Evolutionary conservation across 202 grass and related monocot species (phyloP), one percentile per base, ranked within the genome.

Genomic region (Musa balbisiana): DNA sequence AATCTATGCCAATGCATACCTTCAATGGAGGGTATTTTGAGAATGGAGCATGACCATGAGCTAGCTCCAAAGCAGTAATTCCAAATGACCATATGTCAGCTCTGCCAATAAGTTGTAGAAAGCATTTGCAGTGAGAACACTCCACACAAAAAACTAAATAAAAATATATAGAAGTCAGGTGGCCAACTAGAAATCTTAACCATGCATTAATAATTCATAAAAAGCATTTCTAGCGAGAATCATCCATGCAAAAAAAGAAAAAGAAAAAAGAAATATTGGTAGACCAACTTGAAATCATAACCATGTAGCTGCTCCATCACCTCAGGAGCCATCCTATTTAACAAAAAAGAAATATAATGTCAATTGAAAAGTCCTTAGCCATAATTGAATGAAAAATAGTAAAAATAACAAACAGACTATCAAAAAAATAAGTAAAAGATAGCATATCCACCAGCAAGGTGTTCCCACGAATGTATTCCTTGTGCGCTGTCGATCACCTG

Each of bases 41-140:
- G 75, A 97, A 97, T 84, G 94, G 94, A 82, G 91, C 94, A n/a
- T 98, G 88, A 54, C 91, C 94, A 88, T 94, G 94, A 72, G 94
- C 94, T 74, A 98, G 91, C 83, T 98, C 94, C 66, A 98, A 84
- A 74, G 88, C 94, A 76, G 94, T 98, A 78, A 98, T 98, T 81
- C 95, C 95, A 84, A 98, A 98, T 25, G 91, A 98, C 95, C 95
- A 98, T 78, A 98, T 92, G 69, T 98, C 95, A 85, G 95, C 95
- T 84, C 95, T 98, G 84, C 76, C 82, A 59, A 83, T 77, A 74
- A 72, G 82, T 78, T 66, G 50, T 75, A 67, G 83, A 63, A 84
- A 82, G 50, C 52, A 79, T 52, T 53, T 71, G 74, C 13, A 60
- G 56, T 20, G 56, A 68, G 11, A 43, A 68, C 80, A 66, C 27